Conservation (phyloP, 108 stramenopile genomes). For the Conticribra guillardii region DNA sequence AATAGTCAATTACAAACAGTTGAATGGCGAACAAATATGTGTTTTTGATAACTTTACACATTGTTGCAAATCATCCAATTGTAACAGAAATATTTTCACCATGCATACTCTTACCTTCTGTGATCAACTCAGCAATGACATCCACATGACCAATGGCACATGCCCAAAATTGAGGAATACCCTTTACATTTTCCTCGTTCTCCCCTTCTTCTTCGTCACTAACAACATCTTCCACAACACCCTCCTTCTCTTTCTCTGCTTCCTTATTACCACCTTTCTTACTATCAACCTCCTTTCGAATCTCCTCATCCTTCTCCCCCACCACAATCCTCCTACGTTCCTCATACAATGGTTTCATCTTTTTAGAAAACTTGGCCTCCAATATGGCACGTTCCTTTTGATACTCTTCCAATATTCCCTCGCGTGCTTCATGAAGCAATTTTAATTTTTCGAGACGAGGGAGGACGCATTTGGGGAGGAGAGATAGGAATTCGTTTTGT, state of each 20-base stretch:
- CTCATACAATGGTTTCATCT: constrained; percentile 70
- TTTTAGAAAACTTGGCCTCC: constrained; percentile 71
- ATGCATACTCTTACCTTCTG: constrained; percentile 53
- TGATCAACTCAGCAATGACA: constrained; percentile 71
- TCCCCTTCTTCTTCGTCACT: constrained; percentile 31
- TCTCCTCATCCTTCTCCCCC: constrained; percentile 35
- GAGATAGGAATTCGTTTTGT: constrained; percentile 32
- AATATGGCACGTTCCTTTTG: constrained; percentile 75
- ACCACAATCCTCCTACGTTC: constrained; percentile 57
- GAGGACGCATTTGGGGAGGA: constrained; percentile 59
- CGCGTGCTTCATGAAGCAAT: constrained; percentile 63
- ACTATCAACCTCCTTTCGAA: constrained; percentile 42
- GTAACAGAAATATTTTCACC: neutral
- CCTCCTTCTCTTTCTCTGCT: constrained; percentile 28
- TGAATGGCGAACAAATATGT: too few relatives aligned
- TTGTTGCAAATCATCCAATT: neutral
- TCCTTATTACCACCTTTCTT: constrained; percentile 39
- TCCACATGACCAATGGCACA: constrained; percentile 77
- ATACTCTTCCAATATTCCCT: constrained; percentile 66
- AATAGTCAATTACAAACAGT: too few relatives aligned
- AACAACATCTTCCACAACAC: constrained; percentile 10
- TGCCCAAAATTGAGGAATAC: constrained; percentile 93
- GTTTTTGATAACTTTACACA: too few relatives aligned
- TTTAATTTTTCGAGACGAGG: constrained; percentile 68
- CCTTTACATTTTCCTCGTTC: constrained; percentile 41